phyloP scores from a whole-genome alignment of 352 stramenopile genomes.

The Elongisporangium anandrum region DNA sequence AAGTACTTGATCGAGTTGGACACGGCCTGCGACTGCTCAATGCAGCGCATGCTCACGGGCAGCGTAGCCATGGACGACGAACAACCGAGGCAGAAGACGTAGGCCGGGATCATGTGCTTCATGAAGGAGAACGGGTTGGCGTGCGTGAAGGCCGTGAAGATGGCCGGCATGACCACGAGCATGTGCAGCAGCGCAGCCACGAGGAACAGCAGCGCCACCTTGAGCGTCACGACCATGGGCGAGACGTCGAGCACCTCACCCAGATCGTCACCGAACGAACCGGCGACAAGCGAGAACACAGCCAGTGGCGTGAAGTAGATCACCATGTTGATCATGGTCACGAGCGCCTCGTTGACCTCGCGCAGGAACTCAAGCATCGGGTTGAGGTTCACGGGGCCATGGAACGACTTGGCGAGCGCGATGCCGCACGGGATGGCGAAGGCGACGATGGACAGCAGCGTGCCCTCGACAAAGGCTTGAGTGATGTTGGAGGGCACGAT shows the following conservation, averaged over 20 bases:
- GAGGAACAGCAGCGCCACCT: conserved; percentile 37
- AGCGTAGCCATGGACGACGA: conserved; percentile 73
- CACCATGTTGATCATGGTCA: conserved; percentile 71
- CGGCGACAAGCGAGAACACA: conserved; percentile 64
- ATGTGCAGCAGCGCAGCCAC: conserved; percentile 52
- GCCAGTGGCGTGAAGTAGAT: conserved; percentile 70
- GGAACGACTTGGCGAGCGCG: conserved; percentile 62
- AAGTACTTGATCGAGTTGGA: conserved; percentile 66
- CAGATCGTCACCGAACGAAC: conserved; percentile 47
- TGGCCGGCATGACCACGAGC: conserved; percentile 47
- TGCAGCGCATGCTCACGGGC: conserved; percentile 53
- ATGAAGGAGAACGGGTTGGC: conserved; percentile 77
- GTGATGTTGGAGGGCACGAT: conserved; percentile 77
- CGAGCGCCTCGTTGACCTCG: conserved; percentile 74
- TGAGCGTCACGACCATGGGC: conserved; percentile 33
- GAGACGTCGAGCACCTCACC: conserved; percentile 35
- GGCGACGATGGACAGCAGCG: conserved; percentile 60
- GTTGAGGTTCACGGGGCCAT: conserved; percentile 66
- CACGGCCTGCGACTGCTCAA: conserved; percentile 50
- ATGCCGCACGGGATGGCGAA: conserved; percentile 67
- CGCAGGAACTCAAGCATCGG: conserved; percentile 74
- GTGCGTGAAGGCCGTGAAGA: conserved; percentile 56
- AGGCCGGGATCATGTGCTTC: conserved; percentile 56
- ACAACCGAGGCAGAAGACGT: conserved; percentile 68
- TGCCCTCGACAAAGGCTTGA: conserved; percentile 57